Evolutionary conservation across 2,329 filamentous ascomycete genomes (phyloP), one percentile per base, ranked within the genome.

Genomic region (Tolypocladium ophioglossoides): DNA sequence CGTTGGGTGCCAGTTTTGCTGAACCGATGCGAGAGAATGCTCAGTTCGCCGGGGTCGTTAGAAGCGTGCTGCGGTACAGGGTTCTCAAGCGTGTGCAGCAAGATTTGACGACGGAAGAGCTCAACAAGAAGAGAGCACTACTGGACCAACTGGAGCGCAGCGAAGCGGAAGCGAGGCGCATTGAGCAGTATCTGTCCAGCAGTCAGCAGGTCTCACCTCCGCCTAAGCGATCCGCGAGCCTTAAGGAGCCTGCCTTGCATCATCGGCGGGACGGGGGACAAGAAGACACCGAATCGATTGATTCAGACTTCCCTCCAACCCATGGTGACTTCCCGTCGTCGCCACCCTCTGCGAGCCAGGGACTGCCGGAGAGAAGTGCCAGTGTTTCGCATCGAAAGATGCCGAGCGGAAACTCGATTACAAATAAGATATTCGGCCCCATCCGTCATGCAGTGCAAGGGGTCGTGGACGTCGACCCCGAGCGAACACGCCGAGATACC

Each of bases 1-100:
- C 87, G 0, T 74, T 99, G n/a, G 91, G 91, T 22, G 91, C 92
- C 37, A 94, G 84, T 60, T 99, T 99, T 66, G 91, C 95, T 0
- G 95, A 99, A 66, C 94, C 94, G 0, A 96, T 99, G 90, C 83
- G 95, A 54, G 94, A 99, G 72, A 95, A 91, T 64, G 91, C 94
- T 14, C 94, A 99, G 66, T 99, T 99, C 68, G 94, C 94, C 0
- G 89, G 94, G 12, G 90, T 99, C 1, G 94, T 99, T 4, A 84
- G 91, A 44, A 88, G 78, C 60, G 92, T 99, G 37, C 75, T 99
- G 53, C 83, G 89, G 59, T 99, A 96, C 68, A 80, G 94, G 18
- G 86, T 97, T 3, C 74, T 96, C 58, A 99, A 99, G 74, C 82
- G 94, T 49, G 89, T 99, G 52, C 94, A 99, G 67, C 91, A 97